These are phyloP conservation scores for Pseudocercospora crystallina DNA, from an alignment of 2,329 filamentous ascomycete species.

Conservation along the genomic window DNA sequence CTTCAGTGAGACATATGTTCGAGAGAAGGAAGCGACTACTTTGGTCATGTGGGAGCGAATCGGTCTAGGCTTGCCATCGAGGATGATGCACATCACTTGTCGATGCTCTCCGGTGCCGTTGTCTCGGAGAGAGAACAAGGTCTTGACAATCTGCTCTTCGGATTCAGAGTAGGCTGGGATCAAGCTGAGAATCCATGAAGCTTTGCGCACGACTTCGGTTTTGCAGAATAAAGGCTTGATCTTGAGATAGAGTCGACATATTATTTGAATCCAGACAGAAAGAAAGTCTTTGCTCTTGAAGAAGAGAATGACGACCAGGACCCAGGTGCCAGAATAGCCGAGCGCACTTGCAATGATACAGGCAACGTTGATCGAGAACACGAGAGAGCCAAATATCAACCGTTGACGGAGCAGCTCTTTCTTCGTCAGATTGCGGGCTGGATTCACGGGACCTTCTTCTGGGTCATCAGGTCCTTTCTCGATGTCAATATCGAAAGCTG, in stretches of 20 bases:
- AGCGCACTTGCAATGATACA: conserved; percentile 4
- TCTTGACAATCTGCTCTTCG: conserved; percentile 28
- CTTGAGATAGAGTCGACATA: conserved; percentile 8
- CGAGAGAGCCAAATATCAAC: conserved; percentile 3
- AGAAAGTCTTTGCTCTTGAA: conserved; percentile 28
- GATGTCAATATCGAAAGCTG: conserved; percentile 6
- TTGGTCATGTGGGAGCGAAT: conserved; percentile 24
- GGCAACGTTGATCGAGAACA: conserved; percentile 4
- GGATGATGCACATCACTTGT: conserved; percentile 27
- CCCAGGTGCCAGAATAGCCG: conserved; percentile 17
- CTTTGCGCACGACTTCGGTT: conserved; percentile 10
- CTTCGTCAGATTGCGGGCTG: conserved; percentile 9
- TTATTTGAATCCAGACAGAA: conserved; percentile 18
- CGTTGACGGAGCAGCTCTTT: conserved; percentile 5
- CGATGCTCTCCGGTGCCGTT: conserved; percentile 25
- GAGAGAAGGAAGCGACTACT: conserved; percentile 18
- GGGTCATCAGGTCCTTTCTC: conserved; percentile 3
- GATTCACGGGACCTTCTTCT: conserved; percentile 6
- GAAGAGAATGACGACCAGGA: conserved; percentile 25
- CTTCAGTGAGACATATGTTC: conserved; percentile 24
- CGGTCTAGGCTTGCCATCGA: conserved; percentile 24
- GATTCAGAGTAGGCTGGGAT: conserved; percentile 28
- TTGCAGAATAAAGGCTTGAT: conserved; percentile 15
- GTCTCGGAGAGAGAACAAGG: conserved; percentile 24
- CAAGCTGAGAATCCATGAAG: conserved; percentile 25